A percentile compares a stretch with the other conserved stretches of the same genome.
These are phyloP conservation scores for Trametes sanguinea DNA, from an alignment of 768 basidiomycete species.

Conservation along the genomic window DNA sequence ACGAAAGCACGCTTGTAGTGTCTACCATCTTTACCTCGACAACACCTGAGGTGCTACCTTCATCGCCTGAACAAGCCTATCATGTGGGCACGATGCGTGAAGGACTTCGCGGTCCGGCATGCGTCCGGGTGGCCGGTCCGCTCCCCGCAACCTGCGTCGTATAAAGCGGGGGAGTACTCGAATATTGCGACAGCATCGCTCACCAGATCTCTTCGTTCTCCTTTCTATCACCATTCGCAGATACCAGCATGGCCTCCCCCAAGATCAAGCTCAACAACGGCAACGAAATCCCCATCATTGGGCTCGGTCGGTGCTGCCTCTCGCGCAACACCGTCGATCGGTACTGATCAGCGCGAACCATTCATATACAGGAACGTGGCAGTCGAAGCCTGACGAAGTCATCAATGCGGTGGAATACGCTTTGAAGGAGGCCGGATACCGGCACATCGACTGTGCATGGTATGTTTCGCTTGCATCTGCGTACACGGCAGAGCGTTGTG, in stretches of 20 bases:
- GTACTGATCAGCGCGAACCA: not conserved
- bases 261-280: conserved; percentile 65
- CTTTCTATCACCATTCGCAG: not conserved
- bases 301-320: conserved; percentile 48
- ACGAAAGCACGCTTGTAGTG: not conserved
- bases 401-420: conserved; percentile 70
- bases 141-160: not conserved
- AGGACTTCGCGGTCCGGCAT: conserved; percentile 11
- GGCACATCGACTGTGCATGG: conserved; percentile 74
- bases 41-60: no score
- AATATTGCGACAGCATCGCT: not conserved
- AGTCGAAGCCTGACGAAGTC: conserved; percentile 74
- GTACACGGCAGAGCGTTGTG: not conserved
- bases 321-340: not conserved
- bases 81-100: not conserved
- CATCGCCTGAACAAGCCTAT: not conserved
- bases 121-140: conserved; percentile 4
- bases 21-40: not conserved
- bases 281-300: conserved; percentile 54
- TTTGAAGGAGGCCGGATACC: conserved; percentile 72
- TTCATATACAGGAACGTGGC: conserved; percentile 76
- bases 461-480: conserved; percentile 22
- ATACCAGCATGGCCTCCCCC: conserved; percentile 30
- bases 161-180: conserved; percentile 6
- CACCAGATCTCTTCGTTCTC: no score